Base-by-base conservation (phyloP, 202 grass and related monocot species). In the Zoysia matrella region DNA sequence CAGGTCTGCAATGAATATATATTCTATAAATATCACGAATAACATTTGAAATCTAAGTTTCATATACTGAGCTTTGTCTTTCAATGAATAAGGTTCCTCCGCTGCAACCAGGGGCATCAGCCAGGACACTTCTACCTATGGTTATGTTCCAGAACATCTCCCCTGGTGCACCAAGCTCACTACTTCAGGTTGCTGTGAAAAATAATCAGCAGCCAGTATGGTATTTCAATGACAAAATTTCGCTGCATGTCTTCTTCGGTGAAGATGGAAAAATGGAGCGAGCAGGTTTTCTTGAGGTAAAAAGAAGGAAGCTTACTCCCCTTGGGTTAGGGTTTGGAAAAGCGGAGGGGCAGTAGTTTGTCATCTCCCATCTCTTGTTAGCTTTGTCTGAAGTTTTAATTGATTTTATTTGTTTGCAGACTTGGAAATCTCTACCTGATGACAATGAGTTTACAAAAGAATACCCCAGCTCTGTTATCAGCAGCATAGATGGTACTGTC, bases 221-320 rank as follows among this genome's bases (percentile, higher is more conserved):
- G 96, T 99, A 96, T 62, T 99, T 99, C 72, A 94, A 66, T 80
- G 96, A 98, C 76, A 93, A 94, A 85, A 77, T 89, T 67, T 44
- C 67, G 1, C 77, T 98, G 54, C 90, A 95, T 52, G 89, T 90
- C 8, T 93, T 95, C 67, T 98, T 98, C 49, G 87, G 75, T 42
- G 96, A 98, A 89, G 96, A 98, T 90, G 96, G 92, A 61, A 91
- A 81, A 80, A 98, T 98, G 96, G 96, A 98, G 73, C 83, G 96
- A 4, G 16, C 89, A 39, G 82, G 69, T 86, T 99, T 99, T 83
- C 89, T 99, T 45, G 96, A 99, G 87, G 96, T 95, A 92, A 82
- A 64, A 76, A 7, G 3, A 92, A 82, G 53, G 70, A 42, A 12
- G 40, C 30, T 22, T 40, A 53, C 30, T 60, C 60, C 22, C 39